Conservation (phyloP, 2,329 filamentous ascomycete genomes). For the Mycosphaerelloides madeirae region DNA sequence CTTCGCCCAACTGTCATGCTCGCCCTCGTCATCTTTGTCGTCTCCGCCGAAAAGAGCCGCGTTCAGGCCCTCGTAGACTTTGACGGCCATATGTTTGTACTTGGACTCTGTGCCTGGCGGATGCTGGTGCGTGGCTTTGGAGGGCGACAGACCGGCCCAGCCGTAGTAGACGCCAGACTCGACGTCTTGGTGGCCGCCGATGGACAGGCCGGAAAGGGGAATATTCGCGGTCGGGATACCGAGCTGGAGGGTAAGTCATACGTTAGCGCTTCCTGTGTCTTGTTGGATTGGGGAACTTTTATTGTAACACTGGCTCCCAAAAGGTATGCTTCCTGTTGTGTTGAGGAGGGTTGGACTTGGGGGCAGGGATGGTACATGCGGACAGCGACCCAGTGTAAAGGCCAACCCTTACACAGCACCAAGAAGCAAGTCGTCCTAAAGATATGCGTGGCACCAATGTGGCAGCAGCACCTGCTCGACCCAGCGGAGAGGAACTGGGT, state of each 20-base stretch:
- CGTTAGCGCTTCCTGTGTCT: too few species aligned
- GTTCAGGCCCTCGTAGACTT: slow-evolving; percentile 16
- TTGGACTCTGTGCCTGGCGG: slow-evolving; percentile 17
- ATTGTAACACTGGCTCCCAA: too few species aligned
- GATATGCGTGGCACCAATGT: slow-evolving; percentile 11
- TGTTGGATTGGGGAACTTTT: too few species aligned
- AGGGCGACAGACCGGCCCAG: slow-evolving; percentile 64
- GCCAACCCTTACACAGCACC: too few species aligned
- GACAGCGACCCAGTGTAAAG: slow-evolving; percentile 4
- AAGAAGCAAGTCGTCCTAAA: neutral
- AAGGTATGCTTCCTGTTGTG: slow-evolving; percentile 3
- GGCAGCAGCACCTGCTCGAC: slow-evolving; percentile 6
- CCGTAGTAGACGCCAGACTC: slow-evolving; percentile 89
- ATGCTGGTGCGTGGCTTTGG: slow-evolving; percentile 23
- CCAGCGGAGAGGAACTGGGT: neutral
- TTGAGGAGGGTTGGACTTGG: too few species aligned
- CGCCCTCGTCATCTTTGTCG: slow-evolving; percentile 7
- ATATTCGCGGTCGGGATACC: slow-evolving; percentile 96
- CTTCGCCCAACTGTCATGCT: slow-evolving; percentile 3
- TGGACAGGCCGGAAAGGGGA: slow-evolving; percentile 62
- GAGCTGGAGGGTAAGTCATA: slow-evolving; percentile 52
- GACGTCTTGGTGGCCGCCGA: slow-evolving; percentile 59
- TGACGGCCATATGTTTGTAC: slow-evolving; percentile 24
- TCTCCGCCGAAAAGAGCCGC: slow-evolving; percentile 9
- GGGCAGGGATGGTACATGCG: too few species aligned